Evolutionary conservation across 1,284 basidiomycete genomes (phyloP), one percentile per base, ranked within the genome.

Genomic region (Neotropicomus parvogracilis): DNA sequence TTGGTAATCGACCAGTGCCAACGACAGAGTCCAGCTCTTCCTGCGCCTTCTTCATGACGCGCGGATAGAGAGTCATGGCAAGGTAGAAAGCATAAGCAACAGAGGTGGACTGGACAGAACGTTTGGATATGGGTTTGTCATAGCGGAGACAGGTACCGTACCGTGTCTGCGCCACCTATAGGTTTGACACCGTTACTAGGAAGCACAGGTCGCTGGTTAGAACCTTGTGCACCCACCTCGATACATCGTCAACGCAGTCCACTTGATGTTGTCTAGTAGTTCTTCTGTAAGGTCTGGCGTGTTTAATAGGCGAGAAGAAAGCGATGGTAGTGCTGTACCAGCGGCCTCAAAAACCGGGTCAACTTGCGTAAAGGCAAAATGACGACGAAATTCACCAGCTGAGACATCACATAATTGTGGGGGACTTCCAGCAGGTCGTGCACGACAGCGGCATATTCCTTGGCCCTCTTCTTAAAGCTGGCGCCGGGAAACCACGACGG

Each of bases 401-500:
- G 75, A 42, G 77, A 68, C 58, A 77, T 78, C 16, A 75, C 76
- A 56, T 71, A 78, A n/a, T 70, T 66, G 53, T 75, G 67, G 17
- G 81, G 79, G 29, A 69, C 66, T 35, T 78, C 74, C 37, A 77
- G 71, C 67, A 76, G 67, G 28, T 75, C 68, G n/a, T 62, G 52
- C 41, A 79, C 62, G 9, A 74, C 77, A 11, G 60, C 58, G 16
- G 71, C 68, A 71, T 77, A 78, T 37, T 64, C 58, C 31, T 67
- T 67, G 4, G 80, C 79, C 39, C 63, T 73, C 48, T 56, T 69
- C 55, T 76, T 74, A 65, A 81, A 83, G 16, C 70, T 69, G 4
- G 79, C 76, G 26, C 81, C 80, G 13, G 81, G 81, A 53, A 81
- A 69, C 80, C 81, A 83, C 7, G 66, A 59, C 4, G 82, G 82